A percentile compares a stretch with the other conserved stretches of the same genome.
Conservation (phyloP, 495 filamentous ascomycete species). For the Bombardia bombarda region DNA sequence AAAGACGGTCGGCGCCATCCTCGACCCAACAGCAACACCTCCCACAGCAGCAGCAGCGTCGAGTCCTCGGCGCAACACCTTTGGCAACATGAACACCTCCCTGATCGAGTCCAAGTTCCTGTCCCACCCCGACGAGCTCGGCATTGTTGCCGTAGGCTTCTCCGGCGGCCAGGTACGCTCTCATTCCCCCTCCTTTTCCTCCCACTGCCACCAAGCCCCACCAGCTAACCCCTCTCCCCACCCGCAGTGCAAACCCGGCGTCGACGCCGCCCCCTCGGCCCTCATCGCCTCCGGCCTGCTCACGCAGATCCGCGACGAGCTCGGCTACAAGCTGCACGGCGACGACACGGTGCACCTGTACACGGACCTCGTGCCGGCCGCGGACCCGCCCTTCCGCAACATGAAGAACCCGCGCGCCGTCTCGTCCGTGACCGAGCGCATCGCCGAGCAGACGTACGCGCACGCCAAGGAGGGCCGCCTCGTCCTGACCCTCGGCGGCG, state of each 20-base stretch:
- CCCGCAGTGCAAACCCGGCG: constrained; percentile 75
- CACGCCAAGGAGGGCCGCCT: constrained; percentile 80
- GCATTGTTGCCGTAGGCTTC: constrained; percentile 92
- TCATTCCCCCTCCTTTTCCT: neutral
- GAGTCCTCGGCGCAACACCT: no score
- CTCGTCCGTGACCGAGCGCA: constrained; percentile 71
- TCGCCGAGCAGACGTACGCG: constrained; percentile 78
- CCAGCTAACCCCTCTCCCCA: constrained; percentile 4
- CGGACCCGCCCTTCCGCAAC: constrained; percentile 69
- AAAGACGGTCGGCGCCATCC: neutral
- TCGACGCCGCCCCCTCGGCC: constrained; percentile 86
- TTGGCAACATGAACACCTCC: constrained; percentile 47
- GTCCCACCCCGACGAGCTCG: constrained; percentile 64
- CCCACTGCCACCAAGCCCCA: constrained; percentile 5
- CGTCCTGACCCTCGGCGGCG: constrained; percentile 88
- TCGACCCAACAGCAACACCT: constrained; percentile 1
- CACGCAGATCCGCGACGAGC: constrained; percentile 70
- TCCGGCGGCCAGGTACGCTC: constrained; percentile 89
- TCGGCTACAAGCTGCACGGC: constrained; percentile 80
- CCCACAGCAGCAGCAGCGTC: neutral
- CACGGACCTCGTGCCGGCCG: constrained; percentile 60
- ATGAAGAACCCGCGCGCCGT: constrained; percentile 94
- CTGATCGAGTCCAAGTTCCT: constrained; percentile 80
- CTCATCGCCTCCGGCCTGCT: constrained; percentile 87
- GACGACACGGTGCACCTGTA: constrained; percentile 82